Conservation (phyloP, 306 rosid genomes). For the Oxytropis ochrocephala region DNA sequence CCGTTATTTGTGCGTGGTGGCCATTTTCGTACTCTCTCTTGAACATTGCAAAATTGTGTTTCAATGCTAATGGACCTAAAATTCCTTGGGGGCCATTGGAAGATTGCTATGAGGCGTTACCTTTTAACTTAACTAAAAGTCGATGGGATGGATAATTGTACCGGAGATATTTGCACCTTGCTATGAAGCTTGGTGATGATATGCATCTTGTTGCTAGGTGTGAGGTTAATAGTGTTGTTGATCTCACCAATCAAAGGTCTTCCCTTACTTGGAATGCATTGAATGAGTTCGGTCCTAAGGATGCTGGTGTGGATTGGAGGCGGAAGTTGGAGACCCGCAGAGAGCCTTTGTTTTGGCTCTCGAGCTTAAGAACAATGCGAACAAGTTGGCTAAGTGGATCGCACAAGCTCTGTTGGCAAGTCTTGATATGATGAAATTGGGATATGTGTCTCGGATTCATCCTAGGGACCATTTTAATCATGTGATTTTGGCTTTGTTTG, state of each 20-base stretch:
- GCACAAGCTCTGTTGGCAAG: conserved; percentile 79
- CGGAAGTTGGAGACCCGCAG: conserved; percentile 96
- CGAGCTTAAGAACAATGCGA: conserved; percentile 92
- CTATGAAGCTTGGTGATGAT: conserved; percentile 80
- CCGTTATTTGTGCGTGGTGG: too few relatives aligned
- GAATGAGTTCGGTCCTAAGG: conserved; percentile 83
- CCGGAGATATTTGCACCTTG: too few relatives aligned
- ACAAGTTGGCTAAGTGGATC: conserved; percentile 92
- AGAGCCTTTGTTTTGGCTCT: conserved; percentile 96
- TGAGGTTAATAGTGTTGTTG: conserved; percentile 92
- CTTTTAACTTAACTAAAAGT: too few relatives aligned
- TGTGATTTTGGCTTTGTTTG: conserved; percentile 79
- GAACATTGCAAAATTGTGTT: too few relatives aligned
- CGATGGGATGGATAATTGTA: too few relatives aligned
- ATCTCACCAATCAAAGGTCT: conserved; percentile 73
- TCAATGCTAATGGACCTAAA: too few relatives aligned
- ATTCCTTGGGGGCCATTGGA: too few relatives aligned
- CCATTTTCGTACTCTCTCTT: too few relatives aligned
- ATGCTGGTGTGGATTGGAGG: conserved; percentile 90
- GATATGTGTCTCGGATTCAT: conserved; percentile 89
- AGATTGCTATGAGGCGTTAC: too few relatives aligned
- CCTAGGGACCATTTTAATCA: conserved; percentile 94
- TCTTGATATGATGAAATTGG: conserved; percentile 92
- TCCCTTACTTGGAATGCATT: conserved; percentile 84
- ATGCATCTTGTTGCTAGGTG: conserved; percentile 85